Evolutionary conservation across 257 asterid species (phyloP), one percentile per base, ranked within the genome.

Genomic region (Henckelia pumila): DNA sequence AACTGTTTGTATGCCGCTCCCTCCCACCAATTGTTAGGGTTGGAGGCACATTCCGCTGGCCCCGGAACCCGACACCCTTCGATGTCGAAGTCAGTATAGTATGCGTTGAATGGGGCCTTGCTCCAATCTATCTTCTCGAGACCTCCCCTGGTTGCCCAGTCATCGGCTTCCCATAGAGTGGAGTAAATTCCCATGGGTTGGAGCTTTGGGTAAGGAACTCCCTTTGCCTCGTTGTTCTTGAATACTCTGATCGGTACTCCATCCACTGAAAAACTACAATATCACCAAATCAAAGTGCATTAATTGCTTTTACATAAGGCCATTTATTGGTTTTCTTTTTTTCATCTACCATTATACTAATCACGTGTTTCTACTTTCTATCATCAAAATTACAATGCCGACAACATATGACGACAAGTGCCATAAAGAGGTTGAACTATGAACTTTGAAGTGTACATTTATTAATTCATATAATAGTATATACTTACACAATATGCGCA

Each of bases 21-120:
- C 76, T 92, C 98, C 97, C 98, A 92, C 96, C 97, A 92, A 56
- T 92, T 89, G 25, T 32, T 66, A 0, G 81, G 75, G 75, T 71
- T 87, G 0, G 91, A 64, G 20, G 91, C 71, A 55, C 97, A 92
- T 24, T 14, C 28, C 1, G 80, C 67, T 4, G 97, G 91, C 3
- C 98, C 98, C 1, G 97, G 93, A 17, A 80, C 69, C 1, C 72
- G 82, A 47, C 98, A 92, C 0, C 97, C 98, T 23, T 92, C 98
- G n/a, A 92, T 78, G 74, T 88, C 97, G 57, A 92, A 89, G 17
- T 84, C 96, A 16, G 78, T 91, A 78, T 91, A 91, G 77, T 91
- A 91, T 6, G 98, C 88, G 14, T 85, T 81, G 71, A 91, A 91
- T 0, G 98, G 96, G 7, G 98, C 89, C 67, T 83, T 88, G 83